These are phyloP conservation scores for Eutrema heterophyllum DNA, from an alignment of 345 rosid genomes.

Conservation along the genomic window DNA sequence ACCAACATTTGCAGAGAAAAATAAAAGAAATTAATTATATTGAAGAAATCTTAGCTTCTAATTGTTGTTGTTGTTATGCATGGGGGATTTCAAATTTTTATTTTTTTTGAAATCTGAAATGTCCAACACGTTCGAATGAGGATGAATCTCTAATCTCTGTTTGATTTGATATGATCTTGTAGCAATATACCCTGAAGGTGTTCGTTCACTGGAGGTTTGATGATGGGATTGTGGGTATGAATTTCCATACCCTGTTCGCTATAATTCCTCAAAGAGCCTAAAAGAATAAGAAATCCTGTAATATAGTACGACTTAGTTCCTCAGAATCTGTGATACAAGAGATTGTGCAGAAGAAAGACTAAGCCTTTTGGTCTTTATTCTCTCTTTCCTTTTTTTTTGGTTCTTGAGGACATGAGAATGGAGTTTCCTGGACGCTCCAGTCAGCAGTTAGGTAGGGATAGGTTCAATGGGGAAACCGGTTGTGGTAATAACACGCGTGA, in stretches of 20 bases:
- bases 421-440: constrained; percentile 42
- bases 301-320: too few species aligned
- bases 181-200: constrained; percentile 1
- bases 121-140: constrained; percentile 8
- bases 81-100: neutral
- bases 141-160: neutral
- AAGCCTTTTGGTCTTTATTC: neutral
- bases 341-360: constrained; percentile 1
- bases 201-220: neutral
- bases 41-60: neutral
- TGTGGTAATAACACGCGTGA: constrained; percentile 27
- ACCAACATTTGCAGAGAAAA: neutral
- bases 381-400: neutral
- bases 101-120: neutral
- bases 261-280: constrained; percentile 11
- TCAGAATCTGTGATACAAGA: neutral
- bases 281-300: neutral
- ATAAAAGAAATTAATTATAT: neutral
- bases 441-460: constrained; percentile 32
- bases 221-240: constrained; percentile 6
- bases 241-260: constrained; percentile 21
- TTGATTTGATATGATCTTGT: constrained; percentile 13
- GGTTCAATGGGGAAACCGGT: neutral
- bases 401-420: constrained; percentile 41
- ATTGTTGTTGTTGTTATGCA: constrained; percentile 7